Conservation (phyloP, 495 filamentous ascomycete species). For the Echria macrotheca region DNA sequence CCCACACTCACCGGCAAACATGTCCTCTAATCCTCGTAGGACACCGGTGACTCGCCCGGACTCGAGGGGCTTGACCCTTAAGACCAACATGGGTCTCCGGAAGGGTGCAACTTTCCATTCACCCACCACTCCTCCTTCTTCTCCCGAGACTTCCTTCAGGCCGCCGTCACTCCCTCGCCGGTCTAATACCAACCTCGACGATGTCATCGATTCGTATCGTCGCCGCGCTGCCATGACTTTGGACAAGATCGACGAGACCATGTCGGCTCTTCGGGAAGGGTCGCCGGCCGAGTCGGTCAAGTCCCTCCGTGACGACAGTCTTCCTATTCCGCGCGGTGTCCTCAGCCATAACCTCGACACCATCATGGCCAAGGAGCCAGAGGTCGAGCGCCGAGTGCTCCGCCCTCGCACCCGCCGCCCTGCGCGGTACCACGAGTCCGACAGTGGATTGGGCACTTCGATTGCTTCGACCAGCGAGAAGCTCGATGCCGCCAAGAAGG, state of each 20-base stretch:
- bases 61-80: conserved; percentile 39
- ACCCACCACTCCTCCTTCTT: conserved; percentile 39
- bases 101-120: conserved; percentile 63
- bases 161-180: conserved; percentile 51
- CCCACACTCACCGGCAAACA: conserved; percentile 35
- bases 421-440: conserved; percentile 52
- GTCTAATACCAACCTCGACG: conserved; percentile 57
- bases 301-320: conserved; percentile 41
- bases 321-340: conserved; percentile 47
- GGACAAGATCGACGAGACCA: conserved; percentile 44
- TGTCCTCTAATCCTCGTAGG: conserved; percentile 49
- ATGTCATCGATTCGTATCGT: conserved; percentile 51
- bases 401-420: conserved; percentile 47
- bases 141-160: conserved; percentile 41
- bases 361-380: conserved; percentile 35
- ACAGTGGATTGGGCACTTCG: conserved; percentile 58
- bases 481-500: conserved; percentile 20
- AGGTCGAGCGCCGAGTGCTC: conserved; percentile 38
- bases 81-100: conserved; percentile 50
- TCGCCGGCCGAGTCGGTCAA: conserved; percentile 24
- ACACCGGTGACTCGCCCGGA: conserved; percentile 43
- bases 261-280: conserved; percentile 29
- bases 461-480: conserved; percentile 39
- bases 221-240: conserved; percentile 49
- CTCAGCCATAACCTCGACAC: conserved; percentile 43